phyloP scores from a whole-genome alignment of 176 grass and related monocot genomes.

The Otatea glauca region DNA sequence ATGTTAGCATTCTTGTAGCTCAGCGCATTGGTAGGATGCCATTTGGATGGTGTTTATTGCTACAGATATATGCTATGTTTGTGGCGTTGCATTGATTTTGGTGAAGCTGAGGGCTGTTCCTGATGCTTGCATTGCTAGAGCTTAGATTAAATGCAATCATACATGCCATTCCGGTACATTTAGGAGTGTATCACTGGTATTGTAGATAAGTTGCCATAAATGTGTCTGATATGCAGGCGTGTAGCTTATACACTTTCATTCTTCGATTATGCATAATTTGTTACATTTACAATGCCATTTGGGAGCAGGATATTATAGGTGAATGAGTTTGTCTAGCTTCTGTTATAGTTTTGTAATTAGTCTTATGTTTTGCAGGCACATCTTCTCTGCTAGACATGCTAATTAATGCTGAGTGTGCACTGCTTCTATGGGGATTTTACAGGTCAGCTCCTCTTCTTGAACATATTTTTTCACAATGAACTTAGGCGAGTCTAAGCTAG shows the following conservation, averaged over 20 bases:
- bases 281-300: conserved; percentile 11
- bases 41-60: not conserved
- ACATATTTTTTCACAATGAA: conserved; percentile 30
- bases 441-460: conserved; percentile 55
- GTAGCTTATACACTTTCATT: not conserved
- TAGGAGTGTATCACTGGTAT: not conserved
- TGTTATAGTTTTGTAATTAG: conserved; percentile 34
- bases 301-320: not conserved
- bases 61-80: not conserved
- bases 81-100: not conserved
- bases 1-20: not conserved
- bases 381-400: conserved; percentile 85
- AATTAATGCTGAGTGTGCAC: conserved; percentile 83
- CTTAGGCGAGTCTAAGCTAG: conserved; percentile 30
- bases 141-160: conserved; percentile 3
- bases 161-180: not conserved
- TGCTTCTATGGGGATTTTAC: conserved; percentile 92
- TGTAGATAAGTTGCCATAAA: conserved; percentile 23
- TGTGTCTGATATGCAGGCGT: not conserved
- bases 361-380: conserved; percentile 63
- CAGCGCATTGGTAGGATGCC: conserved; percentile 5
- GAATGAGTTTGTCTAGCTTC: conserved; percentile 26
- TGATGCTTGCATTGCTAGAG: conserved; percentile 9
- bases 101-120: conserved; percentile 3
- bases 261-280: not conserved